Evolutionary conservation across 2,329 filamentous ascomycete species (phyloP), one percentile per base, ranked within the genome.

Genomic region (Aspergillus pseudoviridinutans): DNA sequence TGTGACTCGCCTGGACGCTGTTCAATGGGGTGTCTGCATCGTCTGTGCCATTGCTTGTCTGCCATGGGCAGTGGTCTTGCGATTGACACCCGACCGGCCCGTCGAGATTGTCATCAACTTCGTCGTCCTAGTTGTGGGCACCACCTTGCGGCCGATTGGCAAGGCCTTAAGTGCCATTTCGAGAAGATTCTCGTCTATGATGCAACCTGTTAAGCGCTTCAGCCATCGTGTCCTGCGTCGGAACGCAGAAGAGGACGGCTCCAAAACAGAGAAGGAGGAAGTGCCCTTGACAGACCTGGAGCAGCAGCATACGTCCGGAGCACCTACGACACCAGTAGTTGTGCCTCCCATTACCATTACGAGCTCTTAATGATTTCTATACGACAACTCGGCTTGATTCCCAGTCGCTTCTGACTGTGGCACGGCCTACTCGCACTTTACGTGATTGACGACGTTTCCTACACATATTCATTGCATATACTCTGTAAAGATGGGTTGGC

Each of bases 1-100:
- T 51, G 91, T 95, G 59, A 81, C 81, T 1, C 77, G 80, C 1
- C 80, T 97, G 64, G 87, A 86, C 20, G 84, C 83, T n/a, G 77
- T 82, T 12, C 88, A 96, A 71, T 97, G 93, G 94, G 92, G 81
- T 7, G 89, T 94, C 64, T 96, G 92, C 7, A 83, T 99, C 56
- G 80, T 94, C 27, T 84, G 96, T 41, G 92, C 92, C 32, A 80
- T 89, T 63, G 76, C 95, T n/a, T 96, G 93, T 20, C 85, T 97
- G 29, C 91, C 92, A 0, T 81, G 96, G 55, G 94, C 91, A 58
- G 80, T 93, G 25, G 78, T 90, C 32, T 88, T 97, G 58, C 90
- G 94, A 50, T 80, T 91, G 27, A 82, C 97, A 53, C 94, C 94
- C 0, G 92, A 97, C 70, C 80, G 83, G 50, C 73, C 77, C 46